phyloP scores from a whole-genome alignment of 2,329 filamentous ascomycete species.

The Colletotrichum australisinense region DNA sequence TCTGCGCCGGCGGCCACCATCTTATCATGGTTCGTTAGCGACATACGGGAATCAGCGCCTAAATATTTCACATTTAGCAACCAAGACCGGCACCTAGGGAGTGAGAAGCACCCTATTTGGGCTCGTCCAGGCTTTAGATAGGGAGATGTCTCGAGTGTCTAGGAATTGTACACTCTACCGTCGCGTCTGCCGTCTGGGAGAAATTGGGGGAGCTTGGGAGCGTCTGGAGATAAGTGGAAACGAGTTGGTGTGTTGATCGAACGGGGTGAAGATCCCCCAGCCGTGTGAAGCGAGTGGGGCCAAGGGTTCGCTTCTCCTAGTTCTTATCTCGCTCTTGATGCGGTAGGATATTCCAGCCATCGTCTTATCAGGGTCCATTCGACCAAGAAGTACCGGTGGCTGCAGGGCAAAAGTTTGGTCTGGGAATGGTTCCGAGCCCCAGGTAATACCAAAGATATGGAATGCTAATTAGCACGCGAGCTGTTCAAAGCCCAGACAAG shows the following conservation, averaged over 20 bases:
- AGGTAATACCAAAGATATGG: neutral
- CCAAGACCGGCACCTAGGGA: neutral
- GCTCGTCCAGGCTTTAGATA: neutral
- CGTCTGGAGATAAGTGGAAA: constrained; percentile 14
- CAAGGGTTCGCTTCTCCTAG: neutral
- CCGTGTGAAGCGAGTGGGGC: constrained; percentile 15
- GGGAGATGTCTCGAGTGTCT: neutral
- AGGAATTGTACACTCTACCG: too few species aligned
- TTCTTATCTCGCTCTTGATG: constrained; percentile 16
- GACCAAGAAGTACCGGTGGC: constrained; percentile 6
- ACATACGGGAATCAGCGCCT: neutral
- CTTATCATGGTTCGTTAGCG: neutral
- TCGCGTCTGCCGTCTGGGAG: neutral
- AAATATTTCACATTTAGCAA: neutral
- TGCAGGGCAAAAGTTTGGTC: constrained; percentile 7
- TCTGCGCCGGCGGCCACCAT: neutral
- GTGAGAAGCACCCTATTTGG: neutral
- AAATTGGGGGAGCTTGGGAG: neutral
- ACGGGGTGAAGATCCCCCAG: constrained; percentile 16
- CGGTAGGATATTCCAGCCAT: neutral
- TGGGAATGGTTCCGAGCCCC: neutral
- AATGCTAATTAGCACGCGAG: constrained; percentile 3
- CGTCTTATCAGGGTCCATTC: constrained; percentile 10
- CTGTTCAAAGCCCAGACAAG: neutral
- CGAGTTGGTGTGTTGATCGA: constrained; percentile 7